phyloP scores from a whole-genome alignment of 2,329 filamentous ascomycete genomes.

The Sporothrix luriei region DNA sequence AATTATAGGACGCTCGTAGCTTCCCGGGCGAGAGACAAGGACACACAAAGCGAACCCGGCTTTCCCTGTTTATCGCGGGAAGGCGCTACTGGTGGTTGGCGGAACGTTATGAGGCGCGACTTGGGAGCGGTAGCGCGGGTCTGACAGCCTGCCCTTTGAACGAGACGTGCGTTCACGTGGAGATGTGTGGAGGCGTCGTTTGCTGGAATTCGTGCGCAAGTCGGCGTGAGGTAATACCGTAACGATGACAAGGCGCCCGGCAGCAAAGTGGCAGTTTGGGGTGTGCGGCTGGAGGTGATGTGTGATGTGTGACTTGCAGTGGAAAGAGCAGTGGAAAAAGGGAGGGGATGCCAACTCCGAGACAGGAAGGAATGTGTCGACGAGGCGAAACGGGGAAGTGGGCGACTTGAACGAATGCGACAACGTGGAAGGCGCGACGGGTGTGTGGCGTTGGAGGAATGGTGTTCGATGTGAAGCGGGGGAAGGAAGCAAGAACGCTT shows the following conservation, averaged over 20 bases:
- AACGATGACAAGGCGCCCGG: neutral
- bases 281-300: neutral
- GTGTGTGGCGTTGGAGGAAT: neutral
- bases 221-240: neutral
- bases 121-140: neutral
- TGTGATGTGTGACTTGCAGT: neutral
- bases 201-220: slow-evolving; percentile 19
- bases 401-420: neutral
- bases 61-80: slow-evolving; percentile 27
- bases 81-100: slow-evolving; percentile 25
- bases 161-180: slow-evolving; percentile 28
- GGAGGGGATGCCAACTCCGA: neutral
- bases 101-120: neutral
- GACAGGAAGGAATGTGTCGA: slow-evolving; percentile 10
- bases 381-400: neutral
- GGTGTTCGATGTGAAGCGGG: slow-evolving; percentile 20
- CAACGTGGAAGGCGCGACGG: slow-evolving; percentile 19
- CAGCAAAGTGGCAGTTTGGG: neutral
- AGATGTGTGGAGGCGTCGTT: slow-evolving; percentile 26
- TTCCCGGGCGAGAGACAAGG: neutral
- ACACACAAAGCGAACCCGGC: slow-evolving; percentile 6
- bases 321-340: neutral
- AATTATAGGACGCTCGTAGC: neutral
- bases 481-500: slow-evolving; percentile 1
- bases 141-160: too few relatives aligned